These are phyloP conservation scores for Colletotrichum sp. DNA, from an alignment of 2,329 filamentous ascomycete species.

Conservation along the genomic window DNA sequence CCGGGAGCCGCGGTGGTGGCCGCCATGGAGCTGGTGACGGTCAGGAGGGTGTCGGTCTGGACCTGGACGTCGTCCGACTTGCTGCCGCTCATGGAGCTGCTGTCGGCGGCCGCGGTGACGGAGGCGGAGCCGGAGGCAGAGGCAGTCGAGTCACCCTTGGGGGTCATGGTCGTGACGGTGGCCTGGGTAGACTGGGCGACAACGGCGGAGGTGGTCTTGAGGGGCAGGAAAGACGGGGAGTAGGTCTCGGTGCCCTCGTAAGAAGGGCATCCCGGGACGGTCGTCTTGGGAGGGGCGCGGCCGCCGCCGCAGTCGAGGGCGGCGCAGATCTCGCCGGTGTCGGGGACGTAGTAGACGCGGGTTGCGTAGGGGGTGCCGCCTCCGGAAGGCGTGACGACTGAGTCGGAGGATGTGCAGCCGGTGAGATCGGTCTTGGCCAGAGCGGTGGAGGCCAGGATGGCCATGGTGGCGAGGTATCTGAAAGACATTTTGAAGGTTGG, in stretches of 20 bases:
- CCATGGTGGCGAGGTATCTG: constrained; percentile 21
- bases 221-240: constrained; percentile 53
- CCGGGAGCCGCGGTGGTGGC: neutral
- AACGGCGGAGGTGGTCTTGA: constrained; percentile 25
- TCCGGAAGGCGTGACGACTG: constrained; percentile 23
- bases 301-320: constrained; percentile 72
- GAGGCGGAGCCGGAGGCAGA: neutral
- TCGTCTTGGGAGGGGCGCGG: constrained; percentile 66
- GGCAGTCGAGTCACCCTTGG: neutral
- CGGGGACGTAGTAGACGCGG: constrained; percentile 65
- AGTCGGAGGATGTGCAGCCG: constrained; percentile 48
- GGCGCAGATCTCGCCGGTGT: constrained; percentile 67
- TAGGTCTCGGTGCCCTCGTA: constrained; percentile 63
- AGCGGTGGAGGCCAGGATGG: constrained; percentile 33
- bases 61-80: neutral
- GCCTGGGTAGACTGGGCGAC: neutral
- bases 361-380: constrained; percentile 43
- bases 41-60: neutral
- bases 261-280: constrained; percentile 62
- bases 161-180: neutral
- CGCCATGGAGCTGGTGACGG: neutral
- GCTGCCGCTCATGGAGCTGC: neutral
- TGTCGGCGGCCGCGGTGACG: neutral
- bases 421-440: constrained; percentile 49
- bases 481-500: constrained; percentile 12